Evolutionary conservation across 1,284 basidiomycete species (phyloP).

Genomic region (Fistulinella cinereoalba): DNA sequence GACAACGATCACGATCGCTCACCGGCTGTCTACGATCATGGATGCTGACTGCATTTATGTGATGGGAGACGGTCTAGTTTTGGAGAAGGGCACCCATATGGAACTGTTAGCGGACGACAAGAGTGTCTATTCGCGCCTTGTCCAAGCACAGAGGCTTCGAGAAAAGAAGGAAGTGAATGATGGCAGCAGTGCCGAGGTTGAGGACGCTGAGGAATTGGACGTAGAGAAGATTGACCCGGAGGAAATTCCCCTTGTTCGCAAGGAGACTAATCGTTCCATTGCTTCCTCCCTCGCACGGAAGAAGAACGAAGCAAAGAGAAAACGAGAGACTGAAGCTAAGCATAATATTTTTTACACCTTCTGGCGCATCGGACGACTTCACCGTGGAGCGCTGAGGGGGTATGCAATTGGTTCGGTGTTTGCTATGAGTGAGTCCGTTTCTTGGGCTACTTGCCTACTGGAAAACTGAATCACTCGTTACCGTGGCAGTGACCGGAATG

Average conservation of each 20-base stretch:
- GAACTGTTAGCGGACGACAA: conserved; percentile 64
- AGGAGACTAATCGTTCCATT: too few species aligned
- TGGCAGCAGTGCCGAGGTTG: conserved; percentile 44
- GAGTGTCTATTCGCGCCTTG: conserved; percentile 75
- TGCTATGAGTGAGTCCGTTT: conserved; percentile 45
- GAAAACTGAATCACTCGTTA: conserved; percentile 14
- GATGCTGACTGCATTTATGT: conserved; percentile 85
- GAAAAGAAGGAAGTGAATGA: conserved; percentile 39
- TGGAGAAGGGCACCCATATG: conserved; percentile 84
- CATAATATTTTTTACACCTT: conserved; percentile 61
- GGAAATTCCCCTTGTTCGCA: conserved; percentile 62
- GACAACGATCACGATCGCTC: conserved; percentile 78
- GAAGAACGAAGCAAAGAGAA: too few species aligned
- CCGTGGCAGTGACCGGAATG: conserved; percentile 55
- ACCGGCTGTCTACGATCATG: conserved; percentile 78
- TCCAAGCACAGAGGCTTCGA: conserved; percentile 77
- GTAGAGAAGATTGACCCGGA: too few species aligned
- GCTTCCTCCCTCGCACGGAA: too few species aligned
- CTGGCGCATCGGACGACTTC: conserved; percentile 67
- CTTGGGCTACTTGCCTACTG: not conserved
- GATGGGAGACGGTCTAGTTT: conserved; percentile 79
- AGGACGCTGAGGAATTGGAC: too few species aligned
- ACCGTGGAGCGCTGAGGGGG: conserved; percentile 53
- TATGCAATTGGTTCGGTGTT: conserved; percentile 57
- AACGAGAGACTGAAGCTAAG: conserved; percentile 41